Percentiles rank a stretch among this genome's conserved stretches.
Evolutionary conservation across 2,329 filamentous ascomycete genomes (phyloP).

Genomic region (Claviceps digitariae): DNA sequence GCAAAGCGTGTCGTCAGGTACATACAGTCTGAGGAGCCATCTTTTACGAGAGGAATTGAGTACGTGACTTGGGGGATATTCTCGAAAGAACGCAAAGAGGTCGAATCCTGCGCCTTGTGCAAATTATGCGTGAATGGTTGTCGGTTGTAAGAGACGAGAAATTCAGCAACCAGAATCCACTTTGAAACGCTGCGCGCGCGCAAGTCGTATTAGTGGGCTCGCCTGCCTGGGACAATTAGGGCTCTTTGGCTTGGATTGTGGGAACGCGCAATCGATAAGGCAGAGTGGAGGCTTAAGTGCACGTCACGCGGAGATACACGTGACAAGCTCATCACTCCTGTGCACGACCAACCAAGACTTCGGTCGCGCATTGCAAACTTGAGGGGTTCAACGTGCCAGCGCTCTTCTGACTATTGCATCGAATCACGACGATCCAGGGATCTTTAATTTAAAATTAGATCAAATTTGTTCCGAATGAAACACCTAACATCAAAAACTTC

Average conservation of each 20-base stretch:
- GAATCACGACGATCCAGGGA: no score
- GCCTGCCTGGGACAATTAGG: slow-evolving; percentile 18
- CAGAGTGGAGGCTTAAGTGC: background rate
- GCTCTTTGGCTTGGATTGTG: slow-evolving; percentile 14
- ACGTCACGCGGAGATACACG: background rate
- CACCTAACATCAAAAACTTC: no score
- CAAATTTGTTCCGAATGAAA: no score
- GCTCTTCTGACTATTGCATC: no score
- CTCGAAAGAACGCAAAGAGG: slow-evolving; percentile 40
- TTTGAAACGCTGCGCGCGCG: background rate
- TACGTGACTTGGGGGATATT: slow-evolving; percentile 10
- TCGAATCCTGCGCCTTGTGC: slow-evolving; percentile 67
- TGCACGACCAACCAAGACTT: no score
- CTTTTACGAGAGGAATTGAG: slow-evolving; percentile 26
- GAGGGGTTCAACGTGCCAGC: no score
- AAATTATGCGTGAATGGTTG: slow-evolving; percentile 6
- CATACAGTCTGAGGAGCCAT: slow-evolving; percentile 87
- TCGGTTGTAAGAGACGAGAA: slow-evolving; percentile 4
- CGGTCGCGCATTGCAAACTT: no score
- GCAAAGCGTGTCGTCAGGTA: slow-evolving; percentile 79
- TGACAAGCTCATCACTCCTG: background rate
- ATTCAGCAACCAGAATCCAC: background rate
- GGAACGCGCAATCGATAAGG: background rate
- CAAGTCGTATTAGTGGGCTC: background rate
- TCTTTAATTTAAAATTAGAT: no score